phyloP scores from a whole-genome alignment of 495 filamentous ascomycete species.

The Podospora pseudocomata region DNA sequence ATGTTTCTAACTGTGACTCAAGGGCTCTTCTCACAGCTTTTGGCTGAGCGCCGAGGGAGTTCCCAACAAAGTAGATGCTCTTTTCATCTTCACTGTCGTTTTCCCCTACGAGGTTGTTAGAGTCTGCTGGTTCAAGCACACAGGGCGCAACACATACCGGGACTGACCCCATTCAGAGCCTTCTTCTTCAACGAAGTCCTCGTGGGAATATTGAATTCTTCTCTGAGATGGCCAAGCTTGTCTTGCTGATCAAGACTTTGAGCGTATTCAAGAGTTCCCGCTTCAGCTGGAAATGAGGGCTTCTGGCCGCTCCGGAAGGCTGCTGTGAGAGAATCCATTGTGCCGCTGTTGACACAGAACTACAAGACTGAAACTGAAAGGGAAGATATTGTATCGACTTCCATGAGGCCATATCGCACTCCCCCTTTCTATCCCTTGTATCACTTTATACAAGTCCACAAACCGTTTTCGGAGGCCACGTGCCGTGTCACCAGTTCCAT shows the following conservation, averaged over 20 bases:
- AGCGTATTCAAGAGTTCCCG: conserved; percentile 22
- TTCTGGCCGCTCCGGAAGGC: conserved; percentile 20
- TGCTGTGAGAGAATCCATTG: conserved; percentile 9
- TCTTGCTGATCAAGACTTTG: conserved; percentile 62
- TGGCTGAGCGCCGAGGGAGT: conserved; percentile 88
- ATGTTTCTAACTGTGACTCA: conserved; percentile 71
- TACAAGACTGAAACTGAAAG: background rate
- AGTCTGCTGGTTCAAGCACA: background rate
- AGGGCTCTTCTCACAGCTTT: conserved; percentile 61
- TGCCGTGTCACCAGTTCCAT: conserved; percentile 2
- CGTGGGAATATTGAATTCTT: conserved; percentile 78
- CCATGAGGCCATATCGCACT: background rate
- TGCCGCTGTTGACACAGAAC: conserved; percentile 15
- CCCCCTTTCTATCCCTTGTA: background rate
- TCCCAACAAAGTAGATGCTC: conserved; percentile 86
- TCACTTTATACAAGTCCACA: conserved; percentile 13
- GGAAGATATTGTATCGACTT: too few species aligned
- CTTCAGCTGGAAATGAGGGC: conserved; percentile 17
- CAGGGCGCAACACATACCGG: conserved; percentile 24
- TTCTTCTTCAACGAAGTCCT: conserved; percentile 61
- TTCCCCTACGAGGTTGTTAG: conserved; percentile 10
- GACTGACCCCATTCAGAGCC: conserved; percentile 48
- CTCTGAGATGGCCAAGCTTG: conserved; percentile 58
- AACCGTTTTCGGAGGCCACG: conserved; percentile 1
- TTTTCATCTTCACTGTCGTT: conserved; percentile 29